Evolutionary conservation across 495 filamentous ascomycete genomes (phyloP).

Genomic region (Glarea lozoyensis): DNA sequence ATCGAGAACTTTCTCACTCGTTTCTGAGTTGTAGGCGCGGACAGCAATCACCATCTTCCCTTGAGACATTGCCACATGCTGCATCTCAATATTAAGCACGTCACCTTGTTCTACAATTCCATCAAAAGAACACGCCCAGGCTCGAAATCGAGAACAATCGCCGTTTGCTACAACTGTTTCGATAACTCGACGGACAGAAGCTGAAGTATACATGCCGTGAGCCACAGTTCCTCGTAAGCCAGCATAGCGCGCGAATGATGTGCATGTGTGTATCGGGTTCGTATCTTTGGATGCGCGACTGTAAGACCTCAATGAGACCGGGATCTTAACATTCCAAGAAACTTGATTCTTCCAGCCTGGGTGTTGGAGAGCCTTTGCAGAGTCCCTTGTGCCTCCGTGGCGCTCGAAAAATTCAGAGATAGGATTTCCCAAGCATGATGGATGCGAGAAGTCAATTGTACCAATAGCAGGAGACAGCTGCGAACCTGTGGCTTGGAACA

Average conservation of each 20-base stretch:
- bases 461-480: background rate
- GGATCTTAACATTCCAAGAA: slow-evolving; percentile 70
- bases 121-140: slow-evolving; percentile 16
- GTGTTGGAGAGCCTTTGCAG: slow-evolving; percentile 63
- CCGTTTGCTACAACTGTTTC: slow-evolving; percentile 80
- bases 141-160: background rate
- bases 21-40: slow-evolving; percentile 18
- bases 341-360: slow-evolving; percentile 88
- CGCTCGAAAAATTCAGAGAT: background rate
- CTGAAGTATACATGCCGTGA: slow-evolving; percentile 96
- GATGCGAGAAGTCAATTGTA: background rate
- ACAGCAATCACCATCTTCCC: slow-evolving; percentile 27
- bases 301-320: slow-evolving; percentile 89
- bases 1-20: slow-evolving; percentile 23
- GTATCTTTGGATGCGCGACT: slow-evolving; percentile 91
- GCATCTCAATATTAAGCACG: slow-evolving; percentile 21
- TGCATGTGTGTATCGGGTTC: slow-evolving; percentile 94
- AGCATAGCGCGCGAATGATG: slow-evolving; percentile 86
- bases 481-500: slow-evolving; percentile 48
- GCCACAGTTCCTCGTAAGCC: slow-evolving; percentile 91
- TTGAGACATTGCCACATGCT: slow-evolving; percentile 28
- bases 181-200: slow-evolving; percentile 85
- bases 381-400: background rate
- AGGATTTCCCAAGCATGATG: background rate
- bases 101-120: slow-evolving; percentile 32